Conservation (phyloP, 2,329 filamentous ascomycete species). For the Penicillium sp. region DNA sequence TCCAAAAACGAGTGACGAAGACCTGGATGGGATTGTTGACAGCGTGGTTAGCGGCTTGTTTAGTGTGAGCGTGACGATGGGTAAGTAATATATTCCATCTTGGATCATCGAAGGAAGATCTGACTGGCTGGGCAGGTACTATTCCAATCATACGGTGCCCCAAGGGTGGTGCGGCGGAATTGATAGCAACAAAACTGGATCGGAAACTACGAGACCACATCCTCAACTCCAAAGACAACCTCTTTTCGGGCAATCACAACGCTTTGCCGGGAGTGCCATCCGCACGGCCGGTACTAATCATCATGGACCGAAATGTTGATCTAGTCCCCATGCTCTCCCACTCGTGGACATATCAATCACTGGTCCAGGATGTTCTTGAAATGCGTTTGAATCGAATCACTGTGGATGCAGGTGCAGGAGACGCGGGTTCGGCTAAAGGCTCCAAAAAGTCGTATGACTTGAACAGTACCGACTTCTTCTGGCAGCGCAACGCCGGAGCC, state of each 20-base stretch:
- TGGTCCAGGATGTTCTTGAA: constrained; percentile 73
- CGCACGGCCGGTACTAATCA: constrained; percentile 82
- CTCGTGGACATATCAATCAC: constrained; percentile 84
- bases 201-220: constrained; percentile 95
- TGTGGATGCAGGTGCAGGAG: constrained; percentile 78
- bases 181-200: constrained; percentile 91
- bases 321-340: constrained; percentile 98
- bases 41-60: constrained; percentile 94
- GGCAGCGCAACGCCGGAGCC: constrained; percentile 83
- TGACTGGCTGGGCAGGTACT: constrained; percentile 56
- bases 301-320: constrained; percentile 94
- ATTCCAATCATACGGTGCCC: constrained; percentile 96
- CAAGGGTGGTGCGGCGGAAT: constrained; percentile 86
- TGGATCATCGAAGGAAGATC: background rate
- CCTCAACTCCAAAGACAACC: constrained; percentile 94
- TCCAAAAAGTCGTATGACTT: constrained; percentile 88
- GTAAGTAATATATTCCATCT: constrained; percentile 46
- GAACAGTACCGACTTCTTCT: constrained; percentile 90
- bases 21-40: constrained; percentile 82
- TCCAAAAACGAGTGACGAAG: constrained; percentile 82
- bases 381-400: constrained; percentile 92
- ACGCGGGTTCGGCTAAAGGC: constrained; percentile 69
- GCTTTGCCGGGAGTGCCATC: constrained; percentile 63
- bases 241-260: constrained; percentile 71
- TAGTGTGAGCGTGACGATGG: constrained; percentile 97